phyloP scores from a whole-genome alignment of 192 early-diverging fungal genomes.

The Spinellus fusiger region DNA sequence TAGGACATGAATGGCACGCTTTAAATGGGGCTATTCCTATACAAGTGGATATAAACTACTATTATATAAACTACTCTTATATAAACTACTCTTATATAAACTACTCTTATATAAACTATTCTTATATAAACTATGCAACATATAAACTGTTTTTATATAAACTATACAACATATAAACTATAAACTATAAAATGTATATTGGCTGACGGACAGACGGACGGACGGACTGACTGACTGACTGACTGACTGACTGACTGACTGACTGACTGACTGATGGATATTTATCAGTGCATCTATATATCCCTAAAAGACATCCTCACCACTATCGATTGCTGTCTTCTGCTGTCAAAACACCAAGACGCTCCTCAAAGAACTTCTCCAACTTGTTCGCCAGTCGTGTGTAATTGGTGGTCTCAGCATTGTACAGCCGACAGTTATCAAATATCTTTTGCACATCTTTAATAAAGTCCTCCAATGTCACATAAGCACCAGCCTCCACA shows the following conservation, averaged over 20 bases:
- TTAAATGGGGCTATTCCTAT: no score
- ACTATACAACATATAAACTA: no score
- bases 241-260: neutral
- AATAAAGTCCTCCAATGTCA: constrained; percentile 75
- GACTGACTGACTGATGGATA: neutral
- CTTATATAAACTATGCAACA: no score
- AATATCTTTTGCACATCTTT: constrained; percentile 88
- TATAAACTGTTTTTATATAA: no score
- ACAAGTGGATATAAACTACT: no score
- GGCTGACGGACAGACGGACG: neutral
- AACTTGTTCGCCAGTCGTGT: constrained; percentile 69
- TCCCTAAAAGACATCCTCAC: neutral
- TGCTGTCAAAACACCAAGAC: constrained; percentile 43
- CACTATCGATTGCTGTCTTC: neutral
- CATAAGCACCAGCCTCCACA: constrained; percentile 83
- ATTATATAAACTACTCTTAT: no score
- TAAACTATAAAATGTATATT: no score
- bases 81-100: no score
- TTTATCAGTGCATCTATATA: neutral
- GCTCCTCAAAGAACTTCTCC: constrained; percentile 76
- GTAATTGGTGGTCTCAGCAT: constrained; percentile 81
- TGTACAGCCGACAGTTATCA: constrained; percentile 88
- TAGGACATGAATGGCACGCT: no score
- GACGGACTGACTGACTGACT: neutral
- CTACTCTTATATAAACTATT: no score